These are phyloP conservation scores for Rugonectria rugulosa DNA, from an alignment of 2,329 filamentous ascomycete genomes.

Conservation along the genomic window DNA sequence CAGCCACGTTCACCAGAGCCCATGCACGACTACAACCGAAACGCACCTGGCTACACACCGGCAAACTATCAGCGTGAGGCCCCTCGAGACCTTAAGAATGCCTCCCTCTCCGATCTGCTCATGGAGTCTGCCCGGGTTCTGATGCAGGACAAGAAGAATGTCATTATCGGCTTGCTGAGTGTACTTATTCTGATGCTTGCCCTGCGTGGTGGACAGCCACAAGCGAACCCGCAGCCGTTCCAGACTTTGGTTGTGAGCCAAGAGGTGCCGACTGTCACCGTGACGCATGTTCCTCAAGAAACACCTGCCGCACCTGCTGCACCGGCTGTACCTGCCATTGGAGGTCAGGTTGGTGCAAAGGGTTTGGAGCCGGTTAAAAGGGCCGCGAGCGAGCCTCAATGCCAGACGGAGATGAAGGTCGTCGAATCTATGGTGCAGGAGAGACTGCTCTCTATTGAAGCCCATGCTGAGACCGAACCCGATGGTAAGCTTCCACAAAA, in stretches of 20 bases:
- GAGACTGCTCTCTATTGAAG: constrained; percentile 5
- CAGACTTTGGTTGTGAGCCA: constrained; percentile 40
- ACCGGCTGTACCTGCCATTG: constrained; percentile 4
- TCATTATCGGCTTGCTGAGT: constrained; percentile 63
- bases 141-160: constrained; percentile 65
- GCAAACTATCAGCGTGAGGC: constrained; percentile 13
- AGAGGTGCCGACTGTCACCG: constrained; percentile 36
- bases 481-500: constrained; percentile 24
- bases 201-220: constrained; percentile 40
- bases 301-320: constrained; percentile 10
- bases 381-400: neutral
- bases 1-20: constrained; percentile 42
- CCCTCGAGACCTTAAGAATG: constrained; percentile 43
- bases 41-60: constrained; percentile 1
- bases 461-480: constrained; percentile 28
- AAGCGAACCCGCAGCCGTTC: constrained; percentile 36
- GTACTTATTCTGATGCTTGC: constrained; percentile 62
- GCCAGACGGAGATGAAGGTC: constrained; percentile 39
- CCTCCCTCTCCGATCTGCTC: constrained; percentile 62
- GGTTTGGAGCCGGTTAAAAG: neutral
- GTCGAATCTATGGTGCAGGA: neutral
- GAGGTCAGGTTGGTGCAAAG: neutral
- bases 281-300: constrained; percentile 30
- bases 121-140: constrained; percentile 61
- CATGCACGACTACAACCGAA: constrained; percentile 29